Percentiles rank a stretch among this genome's conserved stretches.
Evolutionary conservation across 805 yeast species (phyloP).

Genomic region (Osmozyma mogii): DNA sequence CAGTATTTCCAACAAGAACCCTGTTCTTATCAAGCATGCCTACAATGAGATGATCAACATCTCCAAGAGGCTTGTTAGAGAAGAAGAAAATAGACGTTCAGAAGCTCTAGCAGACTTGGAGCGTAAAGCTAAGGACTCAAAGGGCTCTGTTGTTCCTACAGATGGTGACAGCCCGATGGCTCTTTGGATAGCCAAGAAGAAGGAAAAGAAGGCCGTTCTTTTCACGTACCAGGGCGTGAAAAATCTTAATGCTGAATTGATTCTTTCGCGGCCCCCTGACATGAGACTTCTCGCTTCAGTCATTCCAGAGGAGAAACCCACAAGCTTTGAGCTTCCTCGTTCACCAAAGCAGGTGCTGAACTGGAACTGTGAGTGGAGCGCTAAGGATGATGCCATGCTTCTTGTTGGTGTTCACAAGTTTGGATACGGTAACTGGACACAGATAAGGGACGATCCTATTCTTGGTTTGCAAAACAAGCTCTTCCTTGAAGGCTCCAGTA

Average conservation of each 20-base stretch:
- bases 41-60: constrained; percentile 63
- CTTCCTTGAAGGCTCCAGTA: constrained; percentile 43
- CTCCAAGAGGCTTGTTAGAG: constrained; percentile 53
- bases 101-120: constrained; percentile 52
- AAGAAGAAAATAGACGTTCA: constrained; percentile 58
- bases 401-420: constrained; percentile 82
- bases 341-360: constrained; percentile 76
- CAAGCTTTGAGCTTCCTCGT: constrained; percentile 49
- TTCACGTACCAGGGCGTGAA: constrained; percentile 86
- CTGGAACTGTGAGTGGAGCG: constrained; percentile 87
- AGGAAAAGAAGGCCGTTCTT: constrained; percentile 82
- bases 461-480: constrained; percentile 79
- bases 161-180: constrained; percentile 42
- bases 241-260: constrained; percentile 83
- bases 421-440: constrained; percentile 94
- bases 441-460: constrained; percentile 92
- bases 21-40: constrained; percentile 66
- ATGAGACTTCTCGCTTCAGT: constrained; percentile 53
- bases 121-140: constrained; percentile 49
- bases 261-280: constrained; percentile 79
- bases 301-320: constrained; percentile 49
- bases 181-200: constrained; percentile 55
- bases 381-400: constrained; percentile 77
- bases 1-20: constrained; percentile 74
- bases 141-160: constrained; percentile 29